Conservation (phyloP, 1,284 basidiomycete species). For the Golubevia sp. region DNA sequence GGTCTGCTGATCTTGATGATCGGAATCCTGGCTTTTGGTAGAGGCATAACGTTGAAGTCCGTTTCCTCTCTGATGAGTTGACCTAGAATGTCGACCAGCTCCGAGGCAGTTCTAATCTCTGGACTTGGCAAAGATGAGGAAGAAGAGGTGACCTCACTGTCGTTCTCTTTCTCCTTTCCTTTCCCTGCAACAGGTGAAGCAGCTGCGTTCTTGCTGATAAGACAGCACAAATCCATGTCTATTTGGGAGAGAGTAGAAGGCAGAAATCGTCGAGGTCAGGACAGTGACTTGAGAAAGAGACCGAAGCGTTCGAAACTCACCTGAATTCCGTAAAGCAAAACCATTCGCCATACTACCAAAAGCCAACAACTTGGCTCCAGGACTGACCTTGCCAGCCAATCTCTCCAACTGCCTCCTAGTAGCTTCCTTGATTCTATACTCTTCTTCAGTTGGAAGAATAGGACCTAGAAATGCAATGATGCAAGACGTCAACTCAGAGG, state of each 20-base stretch:
- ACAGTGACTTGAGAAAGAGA: neutral
- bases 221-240: slow-evolving; percentile 99
- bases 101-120: slow-evolving; percentile 67
- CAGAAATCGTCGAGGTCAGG: slow-evolving; percentile 60
- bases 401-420: slow-evolving; percentile 91
- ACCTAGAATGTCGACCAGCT: slow-evolving; percentile 91
- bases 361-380: slow-evolving; percentile 83
- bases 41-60: slow-evolving; percentile 93
- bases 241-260: slow-evolving; percentile 23
- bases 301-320: slow-evolving; percentile 65
- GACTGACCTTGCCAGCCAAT: slow-evolving; percentile 90
- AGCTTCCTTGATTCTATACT: slow-evolving; percentile 76
- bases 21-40: slow-evolving; percentile 95
- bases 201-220: slow-evolving; percentile 78
- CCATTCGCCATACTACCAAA: slow-evolving; percentile 90
- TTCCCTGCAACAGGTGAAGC: slow-evolving; percentile 12
- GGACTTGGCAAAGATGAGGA: neutral
- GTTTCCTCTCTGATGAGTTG: slow-evolving; percentile 94
- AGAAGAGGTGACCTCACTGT: neutral
- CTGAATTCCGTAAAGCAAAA: slow-evolving; percentile 91
- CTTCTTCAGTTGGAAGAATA: slow-evolving; percentile 57
- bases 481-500: slow-evolving; percentile 50
- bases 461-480: slow-evolving; percentile 55
- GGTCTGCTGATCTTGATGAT: slow-evolving; percentile 95
- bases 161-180: neutral